Conservation (phyloP, 352 stramenopile genomes). For the Pythium volutum region DNA sequence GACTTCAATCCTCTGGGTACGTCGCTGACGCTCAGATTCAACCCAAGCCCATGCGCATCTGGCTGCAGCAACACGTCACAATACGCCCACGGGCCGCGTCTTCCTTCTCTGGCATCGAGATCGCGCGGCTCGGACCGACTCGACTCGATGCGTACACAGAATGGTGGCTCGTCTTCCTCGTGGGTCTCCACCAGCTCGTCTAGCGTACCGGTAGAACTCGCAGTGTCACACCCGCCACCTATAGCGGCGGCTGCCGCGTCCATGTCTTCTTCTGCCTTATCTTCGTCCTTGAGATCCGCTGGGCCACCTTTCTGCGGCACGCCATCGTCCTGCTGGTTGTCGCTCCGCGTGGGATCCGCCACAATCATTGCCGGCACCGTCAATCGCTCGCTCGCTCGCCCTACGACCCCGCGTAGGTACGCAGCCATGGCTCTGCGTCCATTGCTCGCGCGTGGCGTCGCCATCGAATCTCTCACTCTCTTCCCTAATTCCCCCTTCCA, state of each 20-base stretch:
- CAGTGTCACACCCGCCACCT: neutral
- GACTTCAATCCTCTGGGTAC: neutral
- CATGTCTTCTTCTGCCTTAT: neutral
- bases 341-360: no score
- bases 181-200: conserved; percentile 9
- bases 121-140: neutral
- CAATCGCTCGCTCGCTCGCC: conserved; percentile 21
- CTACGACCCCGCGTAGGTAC: conserved; percentile 43
- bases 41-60: conserved; percentile 40
- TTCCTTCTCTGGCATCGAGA: neutral
- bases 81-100: conserved; percentile 1
- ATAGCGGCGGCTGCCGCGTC: neutral
- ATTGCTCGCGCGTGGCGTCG: neutral
- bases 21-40: conserved; percentile 30
- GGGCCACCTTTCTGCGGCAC: neutral
- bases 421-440: conserved; percentile 27
- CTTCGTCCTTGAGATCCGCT: neutral
- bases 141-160: neutral
- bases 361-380: neutral
- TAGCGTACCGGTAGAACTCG: conserved; percentile 8
- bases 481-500: no score
- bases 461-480: neutral
- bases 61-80: conserved; percentile 50
- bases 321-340: neutral
- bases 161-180: neutral